Evolutionary conservation across 2,329 filamentous ascomycete genomes (phyloP).

Genomic region (Neofusicoccum cordaticola): DNA sequence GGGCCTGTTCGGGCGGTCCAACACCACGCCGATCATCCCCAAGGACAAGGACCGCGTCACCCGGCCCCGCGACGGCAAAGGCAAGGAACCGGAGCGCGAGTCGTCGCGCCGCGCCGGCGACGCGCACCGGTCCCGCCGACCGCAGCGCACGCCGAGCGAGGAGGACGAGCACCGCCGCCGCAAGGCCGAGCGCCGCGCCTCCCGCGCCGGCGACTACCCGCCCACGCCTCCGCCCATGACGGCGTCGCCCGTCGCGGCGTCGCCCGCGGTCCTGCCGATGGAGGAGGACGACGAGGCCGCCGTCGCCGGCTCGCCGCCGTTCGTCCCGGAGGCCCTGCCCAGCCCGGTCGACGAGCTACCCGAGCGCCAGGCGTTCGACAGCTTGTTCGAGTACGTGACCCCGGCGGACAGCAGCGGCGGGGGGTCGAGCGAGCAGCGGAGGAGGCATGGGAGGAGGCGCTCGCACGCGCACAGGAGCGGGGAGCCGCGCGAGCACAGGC

Average conservation of each 20-base stretch:
- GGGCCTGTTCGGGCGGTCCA: neutral
- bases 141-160: slow-evolving; percentile 2
- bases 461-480: neutral
- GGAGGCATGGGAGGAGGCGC: neutral
- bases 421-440: neutral
- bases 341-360: neutral
- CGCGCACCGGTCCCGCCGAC: neutral
- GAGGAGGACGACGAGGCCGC: neutral
- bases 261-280: no score
- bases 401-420: neutral
- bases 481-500: neutral
- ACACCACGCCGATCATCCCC: neutral
- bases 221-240: neutral
- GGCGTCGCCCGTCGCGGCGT: neutral
- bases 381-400: neutral
- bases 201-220: neutral
- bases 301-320: neutral
- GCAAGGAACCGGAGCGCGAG: neutral
- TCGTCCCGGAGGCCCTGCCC: neutral
- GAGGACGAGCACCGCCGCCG: slow-evolving; percentile 3
- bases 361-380: neutral
- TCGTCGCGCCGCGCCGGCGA: neutral
- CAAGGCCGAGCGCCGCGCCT: slow-evolving; percentile 11
- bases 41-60: neutral
- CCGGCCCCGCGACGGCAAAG: neutral